Percentiles rank a stretch among this genome's conserved stretches.
Conservation (phyloP, 108 stramenopile species). For the Fragilariopsis cylindrus region DNA sequence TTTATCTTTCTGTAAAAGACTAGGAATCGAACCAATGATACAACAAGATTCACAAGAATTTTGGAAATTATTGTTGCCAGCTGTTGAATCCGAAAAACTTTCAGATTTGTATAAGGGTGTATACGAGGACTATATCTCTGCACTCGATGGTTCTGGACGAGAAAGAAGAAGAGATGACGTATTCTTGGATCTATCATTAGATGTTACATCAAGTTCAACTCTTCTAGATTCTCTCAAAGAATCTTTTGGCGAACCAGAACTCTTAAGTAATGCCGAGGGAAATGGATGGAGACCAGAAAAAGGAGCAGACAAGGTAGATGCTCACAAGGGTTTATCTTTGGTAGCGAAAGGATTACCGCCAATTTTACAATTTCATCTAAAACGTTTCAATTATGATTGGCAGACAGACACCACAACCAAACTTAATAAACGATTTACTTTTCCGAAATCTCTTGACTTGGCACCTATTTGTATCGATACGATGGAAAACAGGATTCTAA, state of each 20-base stretch:
- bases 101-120: slow-evolving; percentile 70
- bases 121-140: slow-evolving; percentile 74
- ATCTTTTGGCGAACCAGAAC: slow-evolving; percentile 70
- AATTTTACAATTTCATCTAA: slow-evolving; percentile 80
- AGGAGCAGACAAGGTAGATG: slow-evolving; percentile 83
- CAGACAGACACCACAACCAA: slow-evolving; percentile 74
- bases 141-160: slow-evolving; percentile 60
- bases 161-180: slow-evolving; percentile 65
- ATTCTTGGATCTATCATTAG: slow-evolving; percentile 83
- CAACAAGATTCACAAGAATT: slow-evolving; percentile 92
- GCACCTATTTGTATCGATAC: slow-evolving; percentile 16
- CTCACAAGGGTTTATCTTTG: slow-evolving; percentile 73
- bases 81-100: slow-evolving; percentile 48
- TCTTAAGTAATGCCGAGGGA: slow-evolving; percentile 71
- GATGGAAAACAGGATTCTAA: slow-evolving; percentile 15
- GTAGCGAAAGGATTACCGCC: slow-evolving; percentile 64
- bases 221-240: slow-evolving; percentile 51
- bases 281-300: slow-evolving; percentile 92
- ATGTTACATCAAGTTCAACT: slow-evolving; percentile 47
- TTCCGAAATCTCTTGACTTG: slow-evolving; percentile 59
- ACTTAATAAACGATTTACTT: slow-evolving; percentile 60
- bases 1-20: slow-evolving; percentile 44
- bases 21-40: slow-evolving; percentile 70
- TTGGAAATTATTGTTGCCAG: slow-evolving; percentile 86
- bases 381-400: slow-evolving; percentile 87